These are phyloP conservation scores for Chenopodium formosanum DNA, from an alignment of 148 eudicot species.

Conservation along the genomic window DNA sequence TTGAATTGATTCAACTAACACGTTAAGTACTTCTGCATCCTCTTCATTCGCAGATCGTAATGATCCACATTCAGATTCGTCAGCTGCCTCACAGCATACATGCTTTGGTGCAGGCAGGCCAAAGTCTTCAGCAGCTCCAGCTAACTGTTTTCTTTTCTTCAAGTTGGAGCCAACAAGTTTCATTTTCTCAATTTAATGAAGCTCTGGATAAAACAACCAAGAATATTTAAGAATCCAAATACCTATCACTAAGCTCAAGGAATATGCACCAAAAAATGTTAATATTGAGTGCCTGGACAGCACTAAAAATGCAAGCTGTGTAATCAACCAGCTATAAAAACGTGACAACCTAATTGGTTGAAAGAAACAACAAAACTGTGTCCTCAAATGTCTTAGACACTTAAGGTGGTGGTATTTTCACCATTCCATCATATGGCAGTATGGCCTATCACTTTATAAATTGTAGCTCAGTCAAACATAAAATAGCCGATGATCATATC, in stretches of 20 bases:
- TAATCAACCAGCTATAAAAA: no score
- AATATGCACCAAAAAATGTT: background rate
- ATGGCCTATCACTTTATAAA: no score
- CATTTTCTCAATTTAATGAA: background rate
- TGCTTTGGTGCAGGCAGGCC: conserved; percentile 29
- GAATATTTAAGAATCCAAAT: background rate
- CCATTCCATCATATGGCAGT: background rate
- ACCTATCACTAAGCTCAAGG: background rate
- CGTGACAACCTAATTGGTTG: background rate
- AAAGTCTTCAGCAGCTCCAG: conserved; percentile 18
- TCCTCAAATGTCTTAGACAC: background rate
- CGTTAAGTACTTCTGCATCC: conserved; percentile 3
- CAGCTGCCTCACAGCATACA: conserved; percentile 19
- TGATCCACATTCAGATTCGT: conserved; percentile 1
- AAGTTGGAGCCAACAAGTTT: conserved; percentile 16
- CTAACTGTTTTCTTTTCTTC: conserved; percentile 29
- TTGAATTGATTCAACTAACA: conserved; percentile 15
- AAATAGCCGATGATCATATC: background rate
- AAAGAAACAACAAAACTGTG: background rate
- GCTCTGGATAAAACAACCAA: conserved; percentile 9
- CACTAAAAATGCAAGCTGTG: background rate
- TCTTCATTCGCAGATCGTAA: conserved; percentile 3
- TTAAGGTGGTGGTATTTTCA: background rate
- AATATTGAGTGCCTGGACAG: background rate
- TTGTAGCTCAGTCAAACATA: background rate